These are phyloP conservation scores for Aphanomyces astaci DNA, from an alignment of 352 stramenopile genomes.

Conservation along the genomic window DNA sequence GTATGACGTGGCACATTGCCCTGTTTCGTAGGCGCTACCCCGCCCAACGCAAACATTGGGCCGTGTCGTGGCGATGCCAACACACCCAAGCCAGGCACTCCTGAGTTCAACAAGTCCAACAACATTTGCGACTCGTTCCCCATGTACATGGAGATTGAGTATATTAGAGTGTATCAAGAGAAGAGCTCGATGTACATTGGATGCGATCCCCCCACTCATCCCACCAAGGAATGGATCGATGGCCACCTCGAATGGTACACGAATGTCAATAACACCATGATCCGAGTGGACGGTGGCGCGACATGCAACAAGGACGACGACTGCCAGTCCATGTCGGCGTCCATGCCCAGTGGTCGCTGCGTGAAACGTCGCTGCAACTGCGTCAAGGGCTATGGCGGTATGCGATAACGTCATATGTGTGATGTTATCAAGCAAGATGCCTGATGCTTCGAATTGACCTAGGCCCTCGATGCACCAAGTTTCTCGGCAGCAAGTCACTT, in stretches of 20 bases:
- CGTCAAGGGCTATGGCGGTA: constrained; percentile 27
- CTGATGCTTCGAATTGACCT: no score
- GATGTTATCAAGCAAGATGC: no score
- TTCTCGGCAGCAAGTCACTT: no score
- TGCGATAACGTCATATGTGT: no score
- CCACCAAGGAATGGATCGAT: constrained; percentile 45
- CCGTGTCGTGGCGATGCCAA: constrained; percentile 46
- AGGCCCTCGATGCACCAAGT: constrained; percentile 9
- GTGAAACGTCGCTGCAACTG: constrained; percentile 43
- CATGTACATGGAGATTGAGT: constrained; percentile 71
- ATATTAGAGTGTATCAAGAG: constrained; percentile 36
- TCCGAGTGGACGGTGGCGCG: constrained; percentile 37
- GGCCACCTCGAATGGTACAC: constrained; percentile 47
- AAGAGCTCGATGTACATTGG: constrained; percentile 37
- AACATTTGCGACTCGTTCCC: constrained; percentile 59
- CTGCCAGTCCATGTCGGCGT: constrained; percentile 32
- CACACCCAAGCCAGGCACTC: background rate
- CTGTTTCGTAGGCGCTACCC: constrained; percentile 40
- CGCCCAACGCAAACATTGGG: constrained; percentile 36
- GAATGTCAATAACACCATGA: constrained; percentile 33
- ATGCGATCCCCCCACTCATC: constrained; percentile 43
- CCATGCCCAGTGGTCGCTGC: constrained; percentile 35
- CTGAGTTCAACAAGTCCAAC: constrained; percentile 28
- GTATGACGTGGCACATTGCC: no score
- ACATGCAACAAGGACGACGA: constrained; percentile 35